Percentiles rank a stretch among this genome's conserved stretches.
Evolutionary conservation across 2,329 filamentous ascomycete genomes (phyloP).

Genomic region (Trichoderma endophyticum): DNA sequence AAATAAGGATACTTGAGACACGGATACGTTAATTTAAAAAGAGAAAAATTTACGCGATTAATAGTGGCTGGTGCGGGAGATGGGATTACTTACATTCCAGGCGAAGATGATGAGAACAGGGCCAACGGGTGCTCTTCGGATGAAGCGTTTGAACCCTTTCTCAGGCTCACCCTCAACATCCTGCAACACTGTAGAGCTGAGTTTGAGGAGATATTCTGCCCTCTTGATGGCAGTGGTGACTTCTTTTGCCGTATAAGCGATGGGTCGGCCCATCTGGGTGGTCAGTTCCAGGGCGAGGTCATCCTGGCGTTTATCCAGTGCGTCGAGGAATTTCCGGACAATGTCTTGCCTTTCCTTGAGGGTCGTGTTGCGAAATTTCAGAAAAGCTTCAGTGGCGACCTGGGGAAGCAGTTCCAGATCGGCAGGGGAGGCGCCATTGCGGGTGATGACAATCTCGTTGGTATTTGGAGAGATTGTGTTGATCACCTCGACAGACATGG

Average conservation of each 20-base stretch:
- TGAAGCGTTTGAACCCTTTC: slow-evolving; percentile 84
- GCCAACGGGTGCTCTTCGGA: slow-evolving; percentile 83
- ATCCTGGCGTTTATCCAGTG: slow-evolving; percentile 70
- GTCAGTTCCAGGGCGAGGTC: slow-evolving; percentile 81
- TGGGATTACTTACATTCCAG: slow-evolving; percentile 75
- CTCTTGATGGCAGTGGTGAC: slow-evolving; percentile 81
- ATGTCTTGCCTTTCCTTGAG: slow-evolving; percentile 75
- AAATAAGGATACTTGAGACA: slow-evolving; percentile 79
- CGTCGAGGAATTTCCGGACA: slow-evolving; percentile 72
- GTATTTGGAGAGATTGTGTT: slow-evolving; percentile 88
- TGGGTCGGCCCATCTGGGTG: slow-evolving; percentile 92
- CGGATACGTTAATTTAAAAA: slow-evolving; percentile 1
- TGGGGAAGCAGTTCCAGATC: slow-evolving; percentile 72
- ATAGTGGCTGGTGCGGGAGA: neutral
- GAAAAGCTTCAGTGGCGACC: slow-evolving; percentile 70
- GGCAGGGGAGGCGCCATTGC: slow-evolving; percentile 67
- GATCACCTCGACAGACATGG: slow-evolving; percentile 62
- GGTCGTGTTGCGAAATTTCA: slow-evolving; percentile 70
- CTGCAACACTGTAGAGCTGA: slow-evolving; percentile 73
- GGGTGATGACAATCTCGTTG: slow-evolving; percentile 77
- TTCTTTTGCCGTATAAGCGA: slow-evolving; percentile 80
- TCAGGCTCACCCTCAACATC: slow-evolving; percentile 81
- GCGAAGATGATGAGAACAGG: slow-evolving; percentile 88
- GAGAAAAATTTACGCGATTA: neutral
- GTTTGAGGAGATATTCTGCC: slow-evolving; percentile 80